Evolutionary conservation across 345 rosid genomes (phyloP), one percentile per base, ranked within the genome.

Genomic region (Rhodomyrtus tomentosa): DNA sequence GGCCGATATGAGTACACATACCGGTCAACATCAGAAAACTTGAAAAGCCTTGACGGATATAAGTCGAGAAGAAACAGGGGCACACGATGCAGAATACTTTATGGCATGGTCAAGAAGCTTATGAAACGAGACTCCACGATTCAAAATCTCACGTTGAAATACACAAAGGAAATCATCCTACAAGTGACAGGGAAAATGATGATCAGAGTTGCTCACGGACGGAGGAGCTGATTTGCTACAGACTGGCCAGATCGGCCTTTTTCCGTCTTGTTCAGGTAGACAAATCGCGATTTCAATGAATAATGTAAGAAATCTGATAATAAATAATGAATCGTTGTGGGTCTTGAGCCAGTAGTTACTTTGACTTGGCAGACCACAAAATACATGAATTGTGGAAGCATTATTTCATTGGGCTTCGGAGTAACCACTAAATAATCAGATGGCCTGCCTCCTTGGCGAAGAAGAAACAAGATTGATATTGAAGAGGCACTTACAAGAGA

Each of bases 11-110:
- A 62, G 16, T 16, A 7, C 24, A 18, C 21, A 20, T 27, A 27
- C 42, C 0, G 6, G 22, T 10, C 76, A 0, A 10, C 18, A 8
- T 32, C 6, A 13, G 3, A 18, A n/a, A n/a, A n/a, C n/a, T n/a
- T n/a, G n/a, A n/a, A 68, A 32, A 36, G 45, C 45, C 13, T 68
- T 2, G 24, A 68, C 6, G 5, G 22, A 36, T 36, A 18, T 8
- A 18, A 36, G 24, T 36, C 10, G 3, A 68, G 76, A 68, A 10
- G 58, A 55, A 22, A 22, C 58, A 4, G 76, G 55, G 76, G 45
- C 45, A 36, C 76, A 68, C 24, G 1, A 68, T 18, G 45, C 76
- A 4, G 13, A 5, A 6, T 15, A 59, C 21, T 14, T 59, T 3
- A 15, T 62, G 74, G 74, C 74, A 62, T 16, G 74, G 42, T 62